phyloP scores from a whole-genome alignment of 257 asterid species.

The Solanum pinnatisectum region DNA sequence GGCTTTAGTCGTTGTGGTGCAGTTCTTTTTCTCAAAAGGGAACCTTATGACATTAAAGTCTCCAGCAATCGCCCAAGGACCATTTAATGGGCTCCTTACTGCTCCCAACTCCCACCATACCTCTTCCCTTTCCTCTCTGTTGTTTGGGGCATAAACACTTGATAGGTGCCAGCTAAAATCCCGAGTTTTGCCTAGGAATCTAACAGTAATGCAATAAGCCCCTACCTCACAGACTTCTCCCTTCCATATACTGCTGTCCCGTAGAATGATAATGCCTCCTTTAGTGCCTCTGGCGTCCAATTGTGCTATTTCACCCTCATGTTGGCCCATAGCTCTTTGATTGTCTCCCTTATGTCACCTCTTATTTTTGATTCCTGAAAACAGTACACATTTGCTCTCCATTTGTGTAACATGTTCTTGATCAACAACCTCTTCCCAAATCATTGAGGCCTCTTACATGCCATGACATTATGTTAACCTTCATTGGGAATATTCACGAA shows the following conservation, averaged over 20 bases:
- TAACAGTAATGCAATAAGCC: neutral
- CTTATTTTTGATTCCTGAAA: no score
- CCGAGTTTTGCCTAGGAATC: neutral
- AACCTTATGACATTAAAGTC: neutral
- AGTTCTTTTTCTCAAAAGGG: neutral
- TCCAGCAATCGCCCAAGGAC: neutral
- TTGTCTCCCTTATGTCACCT: neutral
- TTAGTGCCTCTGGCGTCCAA: neutral
- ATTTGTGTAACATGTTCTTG: neutral
- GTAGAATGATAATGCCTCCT: neutral
- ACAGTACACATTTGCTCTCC: neutral
- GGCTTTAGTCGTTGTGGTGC: neutral
- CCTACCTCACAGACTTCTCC: neutral
- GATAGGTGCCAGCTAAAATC: neutral
- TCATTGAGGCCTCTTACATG: neutral
- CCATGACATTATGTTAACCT: neutral
- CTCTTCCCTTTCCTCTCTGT: neutral
- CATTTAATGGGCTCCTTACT: neutral
- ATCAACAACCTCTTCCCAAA: neutral
- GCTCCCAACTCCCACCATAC: neutral
- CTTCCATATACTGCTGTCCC: neutral
- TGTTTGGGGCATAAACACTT: neutral
- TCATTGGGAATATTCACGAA: neutral
- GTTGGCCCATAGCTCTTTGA: neutral
- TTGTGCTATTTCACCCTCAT: neutral